Evolutionary conservation across 768 basidiomycete species (phyloP).

Genomic region (Hebeloma cylindrosporum): DNA sequence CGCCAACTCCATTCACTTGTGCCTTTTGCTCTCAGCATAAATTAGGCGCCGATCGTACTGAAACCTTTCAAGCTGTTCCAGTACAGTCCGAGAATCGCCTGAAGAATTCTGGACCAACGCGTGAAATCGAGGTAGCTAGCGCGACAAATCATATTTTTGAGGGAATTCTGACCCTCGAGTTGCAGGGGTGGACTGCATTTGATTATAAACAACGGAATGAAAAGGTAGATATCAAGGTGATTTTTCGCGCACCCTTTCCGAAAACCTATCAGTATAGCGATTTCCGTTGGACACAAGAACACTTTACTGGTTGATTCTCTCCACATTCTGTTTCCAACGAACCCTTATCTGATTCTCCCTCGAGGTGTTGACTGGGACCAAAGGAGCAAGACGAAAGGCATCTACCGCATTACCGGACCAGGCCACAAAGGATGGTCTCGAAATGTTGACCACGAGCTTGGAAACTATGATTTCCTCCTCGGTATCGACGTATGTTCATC

Average conservation of each 20-base stretch:
- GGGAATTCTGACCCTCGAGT: not conserved
- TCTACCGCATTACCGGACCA: constrained; percentile 71
- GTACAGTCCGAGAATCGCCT: constrained; percentile 70
- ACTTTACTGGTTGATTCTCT: constrained; percentile 65
- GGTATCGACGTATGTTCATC: constrained; percentile 59
- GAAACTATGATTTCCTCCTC: constrained; percentile 84
- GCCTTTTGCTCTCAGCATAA: constrained; percentile 57
- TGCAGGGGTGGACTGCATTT: constrained; percentile 88
- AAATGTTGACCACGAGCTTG: constrained; percentile 79
- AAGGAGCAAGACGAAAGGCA: constrained; percentile 53
- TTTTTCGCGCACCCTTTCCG: not conserved
- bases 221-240: constrained; percentile 54
- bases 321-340: not conserved
- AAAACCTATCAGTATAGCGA: constrained; percentile 57
- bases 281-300: constrained; percentile 72
- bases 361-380: constrained; percentile 86
- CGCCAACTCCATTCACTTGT: constrained; percentile 1
- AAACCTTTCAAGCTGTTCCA: constrained; percentile 67
- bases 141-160: not conserved
- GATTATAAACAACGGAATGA: constrained; percentile 81
- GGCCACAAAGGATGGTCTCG: constrained; percentile 80
- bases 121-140: constrained; percentile 63
- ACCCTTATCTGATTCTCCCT: not conserved
- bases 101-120: constrained; percentile 53
- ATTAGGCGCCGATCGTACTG: constrained; percentile 77